Conservation (phyloP, 495 filamentous ascomycete species). For the Penicillium mononematosum region DNA sequence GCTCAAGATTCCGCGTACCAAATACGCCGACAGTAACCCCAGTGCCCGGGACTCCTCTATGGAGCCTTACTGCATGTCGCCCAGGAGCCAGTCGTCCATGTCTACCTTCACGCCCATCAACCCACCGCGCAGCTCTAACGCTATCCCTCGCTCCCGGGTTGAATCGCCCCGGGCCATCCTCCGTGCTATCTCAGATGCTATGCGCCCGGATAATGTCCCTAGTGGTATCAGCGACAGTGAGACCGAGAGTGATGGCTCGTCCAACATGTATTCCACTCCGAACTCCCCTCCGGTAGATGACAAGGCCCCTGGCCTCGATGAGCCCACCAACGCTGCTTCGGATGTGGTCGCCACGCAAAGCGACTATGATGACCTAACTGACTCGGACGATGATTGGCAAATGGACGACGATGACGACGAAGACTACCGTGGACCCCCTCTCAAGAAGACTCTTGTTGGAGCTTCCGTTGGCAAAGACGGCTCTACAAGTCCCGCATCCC, state of each 20-base stretch:
- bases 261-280: slow-evolving; percentile 4
- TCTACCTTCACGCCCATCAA: slow-evolving; percentile 38
- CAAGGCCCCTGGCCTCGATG: background rate
- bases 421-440: slow-evolving; percentile 15
- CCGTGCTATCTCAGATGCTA: background rate
- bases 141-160: slow-evolving; percentile 5
- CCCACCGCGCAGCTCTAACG: slow-evolving; percentile 28
- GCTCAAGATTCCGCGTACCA: slow-evolving; percentile 16
- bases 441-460: background rate
- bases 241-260: slow-evolving; percentile 14
- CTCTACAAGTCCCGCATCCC: background rate
- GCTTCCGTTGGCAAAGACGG: background rate
- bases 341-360: slow-evolving; percentile 7
- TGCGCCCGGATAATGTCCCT: background rate
- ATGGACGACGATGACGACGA: slow-evolving; percentile 24
- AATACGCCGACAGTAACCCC: slow-evolving; percentile 23
- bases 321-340: background rate
- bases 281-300: background rate
- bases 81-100: slow-evolving; percentile 25
- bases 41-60: slow-evolving; percentile 30
- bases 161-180: slow-evolving; percentile 16
- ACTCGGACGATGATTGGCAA: slow-evolving; percentile 13
- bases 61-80: slow-evolving; percentile 34
- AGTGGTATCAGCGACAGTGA: slow-evolving; percentile 15
- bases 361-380: background rate